Percentiles rank a stretch among this genome's conserved stretches.
Conservation (phyloP, 768 basidiomycete genomes). For the Lepiota subincarnata region DNA sequence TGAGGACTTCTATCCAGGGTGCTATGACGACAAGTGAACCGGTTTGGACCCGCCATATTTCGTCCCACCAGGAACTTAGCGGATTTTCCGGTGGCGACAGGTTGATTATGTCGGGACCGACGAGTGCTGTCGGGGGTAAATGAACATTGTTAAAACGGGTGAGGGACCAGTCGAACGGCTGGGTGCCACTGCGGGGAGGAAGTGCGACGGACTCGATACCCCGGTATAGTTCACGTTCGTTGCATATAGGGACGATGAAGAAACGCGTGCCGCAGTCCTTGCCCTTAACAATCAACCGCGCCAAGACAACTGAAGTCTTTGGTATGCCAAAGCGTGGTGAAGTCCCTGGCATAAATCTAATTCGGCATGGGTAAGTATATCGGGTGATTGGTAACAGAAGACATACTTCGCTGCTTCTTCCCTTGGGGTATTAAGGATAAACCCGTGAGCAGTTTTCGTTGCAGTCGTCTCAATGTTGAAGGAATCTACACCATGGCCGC, state of each 20-base stretch:
- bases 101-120: conserved; percentile 40
- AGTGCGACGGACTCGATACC: too few species aligned
- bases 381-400: too few species aligned
- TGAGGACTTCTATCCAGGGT: conserved; percentile 48
- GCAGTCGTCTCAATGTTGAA: too few species aligned
- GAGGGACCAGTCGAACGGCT: conserved; percentile 53
- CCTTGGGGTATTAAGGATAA: too few species aligned
- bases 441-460: too few species aligned
- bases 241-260: conserved; percentile 54
- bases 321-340: conserved; percentile 49
- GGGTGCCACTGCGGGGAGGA: too few species aligned
- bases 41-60: conserved; percentile 49
- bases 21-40: conserved; percentile 49
- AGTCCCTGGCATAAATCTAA: conserved; percentile 61
- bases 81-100: conserved; percentile 35
- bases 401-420: too few species aligned
- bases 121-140: conserved; percentile 46
- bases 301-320: conserved; percentile 55
- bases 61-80: conserved; percentile 50
- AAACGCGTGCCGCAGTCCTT: conserved; percentile 48
- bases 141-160: conserved; percentile 54
- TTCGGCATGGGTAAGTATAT: conserved; percentile 51
- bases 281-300: conserved; percentile 46
- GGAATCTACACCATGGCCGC: too few species aligned
- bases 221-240: conserved; percentile 47